Evolutionary conservation across 2,329 filamentous ascomycete genomes (phyloP).

Genomic region (Diplodia intermedia): DNA sequence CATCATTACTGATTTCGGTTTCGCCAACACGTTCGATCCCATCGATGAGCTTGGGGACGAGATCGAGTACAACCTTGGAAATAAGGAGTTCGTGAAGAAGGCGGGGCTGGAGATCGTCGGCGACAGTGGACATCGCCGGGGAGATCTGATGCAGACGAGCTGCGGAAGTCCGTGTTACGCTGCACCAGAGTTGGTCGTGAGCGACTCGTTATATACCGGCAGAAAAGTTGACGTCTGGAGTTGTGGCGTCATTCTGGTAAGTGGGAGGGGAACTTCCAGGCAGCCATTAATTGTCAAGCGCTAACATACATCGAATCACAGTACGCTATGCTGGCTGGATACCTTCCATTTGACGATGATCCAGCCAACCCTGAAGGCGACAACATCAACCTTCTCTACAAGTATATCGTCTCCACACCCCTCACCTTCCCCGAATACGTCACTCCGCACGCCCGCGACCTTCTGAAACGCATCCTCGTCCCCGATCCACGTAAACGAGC

Average conservation of each 20-base stretch:
- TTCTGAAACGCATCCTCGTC: constrained; percentile 90
- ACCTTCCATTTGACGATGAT: constrained; percentile 97
- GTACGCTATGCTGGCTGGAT: constrained; percentile 99
- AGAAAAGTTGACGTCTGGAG: constrained; percentile 99
- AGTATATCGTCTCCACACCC: constrained; percentile 97
- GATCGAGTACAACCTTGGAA: constrained; percentile 83
- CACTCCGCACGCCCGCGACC: constrained; percentile 91
- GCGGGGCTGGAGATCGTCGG: constrained; percentile 83
- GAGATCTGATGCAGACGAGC: constrained; percentile 98
- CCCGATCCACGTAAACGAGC: constrained; percentile 94
- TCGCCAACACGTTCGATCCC: constrained; percentile 96
- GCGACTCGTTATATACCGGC: constrained; percentile 95
- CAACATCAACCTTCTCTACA: constrained; percentile 98
- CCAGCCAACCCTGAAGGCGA: constrained; percentile 98
- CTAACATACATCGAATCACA: constrained; percentile 48
- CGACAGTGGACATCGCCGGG: constrained; percentile 76
- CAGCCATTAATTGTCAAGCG: neutral
- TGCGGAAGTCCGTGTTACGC: constrained; percentile 98
- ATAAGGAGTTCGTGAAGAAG: constrained; percentile 86
- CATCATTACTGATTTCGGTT: constrained; percentile 99
- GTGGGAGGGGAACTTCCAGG: constrained; percentile 46
- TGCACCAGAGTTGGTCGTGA: constrained; percentile 94
- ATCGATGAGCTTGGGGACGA: constrained; percentile 87
- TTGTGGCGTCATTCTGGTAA: constrained; percentile 95
- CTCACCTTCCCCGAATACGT: constrained; percentile 99